These are phyloP conservation scores for Nicotiana undulata DNA, from an alignment of 257 asterid species.

Conservation along the genomic window DNA sequence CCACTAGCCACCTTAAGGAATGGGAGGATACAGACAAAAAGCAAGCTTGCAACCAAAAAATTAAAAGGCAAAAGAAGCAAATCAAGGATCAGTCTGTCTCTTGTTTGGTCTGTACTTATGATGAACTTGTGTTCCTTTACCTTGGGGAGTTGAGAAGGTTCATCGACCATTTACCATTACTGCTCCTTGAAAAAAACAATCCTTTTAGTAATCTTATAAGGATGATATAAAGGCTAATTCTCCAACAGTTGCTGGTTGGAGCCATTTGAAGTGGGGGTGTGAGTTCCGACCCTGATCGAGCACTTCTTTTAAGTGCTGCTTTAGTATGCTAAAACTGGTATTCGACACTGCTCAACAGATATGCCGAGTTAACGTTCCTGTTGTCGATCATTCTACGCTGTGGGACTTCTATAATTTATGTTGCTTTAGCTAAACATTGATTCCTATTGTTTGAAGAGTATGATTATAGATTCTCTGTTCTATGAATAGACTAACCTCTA, in stretches of 20 bases:
- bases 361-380: background rate
- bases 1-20: background rate
- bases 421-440: background rate
- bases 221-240: background rate
- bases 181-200: background rate
- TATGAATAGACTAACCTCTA: background rate
- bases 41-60: background rate
- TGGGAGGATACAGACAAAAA: background rate
- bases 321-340: background rate
- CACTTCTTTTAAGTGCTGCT: background rate
- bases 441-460: background rate
- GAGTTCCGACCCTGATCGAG: background rate
- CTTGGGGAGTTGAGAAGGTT: background rate
- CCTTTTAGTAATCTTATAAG: background rate
- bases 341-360: background rate
- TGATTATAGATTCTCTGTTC: background rate
- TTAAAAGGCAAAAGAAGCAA: background rate
- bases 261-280: background rate
- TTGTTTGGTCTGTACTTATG: background rate
- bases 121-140: background rate
- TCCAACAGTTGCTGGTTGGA: background rate
- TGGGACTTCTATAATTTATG: background rate
- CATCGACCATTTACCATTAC: background rate
- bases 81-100: background rate
- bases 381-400: background rate